These are phyloP conservation scores for Claviceps cyperi DNA, from an alignment of 2,329 filamentous ascomycete species.

Conservation along the genomic window DNA sequence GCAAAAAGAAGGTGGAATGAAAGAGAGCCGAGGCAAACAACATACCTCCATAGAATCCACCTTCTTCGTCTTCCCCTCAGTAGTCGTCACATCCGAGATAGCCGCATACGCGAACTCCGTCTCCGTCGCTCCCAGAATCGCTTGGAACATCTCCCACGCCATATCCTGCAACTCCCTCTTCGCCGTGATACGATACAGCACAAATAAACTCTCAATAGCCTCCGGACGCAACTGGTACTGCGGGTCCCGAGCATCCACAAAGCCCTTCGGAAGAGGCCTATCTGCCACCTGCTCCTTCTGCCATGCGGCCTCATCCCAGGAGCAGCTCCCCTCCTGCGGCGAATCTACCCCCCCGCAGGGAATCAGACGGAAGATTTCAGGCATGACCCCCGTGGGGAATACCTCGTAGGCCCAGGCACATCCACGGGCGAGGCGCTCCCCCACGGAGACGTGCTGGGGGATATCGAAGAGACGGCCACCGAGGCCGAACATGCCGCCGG, in stretches of 20 bases:
- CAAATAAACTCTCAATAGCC: conserved; percentile 68
- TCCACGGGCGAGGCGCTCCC: conserved; percentile 34
- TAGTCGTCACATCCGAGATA: conserved; percentile 27
- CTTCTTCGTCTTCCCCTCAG: conserved; percentile 18
- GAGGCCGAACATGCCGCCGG: conserved; percentile 54
- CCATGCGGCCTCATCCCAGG: conserved; percentile 18
- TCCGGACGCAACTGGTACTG: conserved; percentile 42
- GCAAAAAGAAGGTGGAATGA: too few species aligned
- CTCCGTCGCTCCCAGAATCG: conserved; percentile 29
- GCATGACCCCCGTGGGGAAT: conserved; percentile 43
- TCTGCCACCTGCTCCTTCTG: conserved; percentile 7
- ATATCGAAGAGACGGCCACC: conserved; percentile 44
- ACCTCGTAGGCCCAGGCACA: conserved; percentile 43
- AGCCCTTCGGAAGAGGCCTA: conserved; percentile 36
- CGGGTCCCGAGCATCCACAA: conserved; percentile 39
- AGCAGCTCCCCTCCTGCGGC: conserved; percentile 12
- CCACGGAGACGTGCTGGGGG: conserved; percentile 32
- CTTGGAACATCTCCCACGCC: conserved; percentile 38
- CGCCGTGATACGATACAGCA: conserved; percentile 51
- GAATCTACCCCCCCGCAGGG: conserved; percentile 23
- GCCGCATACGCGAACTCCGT: conserved; percentile 34
- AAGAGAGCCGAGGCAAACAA: neutral
- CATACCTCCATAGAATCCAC: conserved; percentile 44
- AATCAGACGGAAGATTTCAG: conserved; percentile 35
- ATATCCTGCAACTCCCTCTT: conserved; percentile 31